phyloP scores from a whole-genome alignment of 169 alveolate genomes.

The Besnoitia besnoiti region DNA sequence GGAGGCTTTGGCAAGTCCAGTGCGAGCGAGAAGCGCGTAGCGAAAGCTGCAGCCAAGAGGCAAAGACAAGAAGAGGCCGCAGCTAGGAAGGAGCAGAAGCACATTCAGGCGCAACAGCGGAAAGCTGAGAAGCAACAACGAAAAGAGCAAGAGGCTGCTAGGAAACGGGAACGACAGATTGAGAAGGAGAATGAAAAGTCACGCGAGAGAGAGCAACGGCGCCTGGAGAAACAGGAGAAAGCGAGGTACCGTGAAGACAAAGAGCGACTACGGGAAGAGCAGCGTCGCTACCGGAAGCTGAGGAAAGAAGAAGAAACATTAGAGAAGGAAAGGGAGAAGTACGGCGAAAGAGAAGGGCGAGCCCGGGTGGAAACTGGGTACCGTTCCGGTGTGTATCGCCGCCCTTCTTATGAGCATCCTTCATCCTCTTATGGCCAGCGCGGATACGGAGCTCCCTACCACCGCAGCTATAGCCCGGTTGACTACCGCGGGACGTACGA shows the following conservation, averaged over 20 bases:
- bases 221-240: conserved; percentile 8
- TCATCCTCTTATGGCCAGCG: too few relatives aligned
- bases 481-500: not conserved
- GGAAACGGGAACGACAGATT: not conserved
- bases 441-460: too few relatives aligned
- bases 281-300: not conserved
- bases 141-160: not conserved
- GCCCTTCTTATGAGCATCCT: conserved; percentile 7
- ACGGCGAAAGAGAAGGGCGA: not conserved
- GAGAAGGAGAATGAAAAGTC: not conserved
- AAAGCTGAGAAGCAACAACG: not conserved
- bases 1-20: not conserved
- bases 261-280: not conserved
- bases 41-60: not conserved
- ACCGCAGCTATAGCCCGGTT: not conserved
- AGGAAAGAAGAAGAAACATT: not conserved
- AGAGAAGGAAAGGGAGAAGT: not conserved
- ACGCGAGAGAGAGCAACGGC: not conserved
- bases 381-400: not conserved
- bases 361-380: not conserved
- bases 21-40: not conserved
- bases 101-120: not conserved
- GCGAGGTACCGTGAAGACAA: not conserved
- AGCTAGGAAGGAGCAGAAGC: conserved; percentile 6
- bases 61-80: not conserved